Base-by-base conservation (phyloP, 2,329 filamentous ascomycete species). In the Cladosporium phlei region DNA sequence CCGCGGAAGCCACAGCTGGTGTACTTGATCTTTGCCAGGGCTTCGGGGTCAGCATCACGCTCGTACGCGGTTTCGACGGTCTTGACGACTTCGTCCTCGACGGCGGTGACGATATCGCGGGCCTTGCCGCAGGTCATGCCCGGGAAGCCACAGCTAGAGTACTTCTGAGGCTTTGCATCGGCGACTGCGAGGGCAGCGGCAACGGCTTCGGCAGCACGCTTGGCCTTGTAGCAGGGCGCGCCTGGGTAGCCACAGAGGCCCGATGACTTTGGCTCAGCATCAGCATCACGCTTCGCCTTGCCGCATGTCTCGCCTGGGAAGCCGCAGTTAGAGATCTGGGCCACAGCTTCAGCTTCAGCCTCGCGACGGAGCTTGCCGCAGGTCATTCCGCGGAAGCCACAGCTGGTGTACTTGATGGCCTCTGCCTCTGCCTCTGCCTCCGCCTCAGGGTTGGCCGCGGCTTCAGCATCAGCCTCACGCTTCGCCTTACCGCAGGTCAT, bases 71-170 rank as follows among this genome's bases (percentile, higher is more conserved):
- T 25, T 29, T 47, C 34, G 47, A 50, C 32, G 47, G 46, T 49
- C 38, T 47, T 42, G 52, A 53, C 51, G 24, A 50, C 48, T 29
- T 48, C 30, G n/a, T 50, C 47, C 42, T 49, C 52, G 39, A 68
- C n/a, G 61, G 70, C 50, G 69, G 68, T 40, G 69, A 70, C 17
- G 61, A 62, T 10, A 52, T 69, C 70, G 58, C 69, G 71, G 47
- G 67, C 66, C 58, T 71, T 70, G 62, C 61, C 66, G 67, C 73
- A 76, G 12, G 63, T 52, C 55, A 69, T 62, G 28, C 70, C 69
- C 19, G 59, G 59, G 32, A 59, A 57, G 51, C 63, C 52, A 56
- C 72, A 72, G 56, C 65, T 65, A 4, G 59, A 46, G 51, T 57
- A 50, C 27, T 30, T 27, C 24, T 35, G 50, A 51, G 45, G 33